Evolutionary conservation across 148 eudicot genomes (phyloP).

Genomic region (Oxyria digyna): DNA sequence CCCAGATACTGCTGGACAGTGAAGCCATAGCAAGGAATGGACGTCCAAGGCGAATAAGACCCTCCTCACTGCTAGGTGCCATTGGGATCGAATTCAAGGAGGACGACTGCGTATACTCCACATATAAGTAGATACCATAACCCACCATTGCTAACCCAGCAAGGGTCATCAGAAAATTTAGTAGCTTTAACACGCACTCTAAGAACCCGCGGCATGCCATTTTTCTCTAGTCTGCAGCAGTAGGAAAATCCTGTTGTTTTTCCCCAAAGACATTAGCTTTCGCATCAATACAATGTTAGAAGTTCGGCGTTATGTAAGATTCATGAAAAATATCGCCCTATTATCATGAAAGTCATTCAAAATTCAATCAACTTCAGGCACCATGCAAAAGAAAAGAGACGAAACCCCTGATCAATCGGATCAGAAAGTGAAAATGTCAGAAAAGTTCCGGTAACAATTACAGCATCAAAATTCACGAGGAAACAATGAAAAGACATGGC

Average conservation of each 20-base stretch:
- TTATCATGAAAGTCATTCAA: not conserved
- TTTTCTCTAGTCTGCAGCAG: conserved; percentile 7
- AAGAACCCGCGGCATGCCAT: conserved; percentile 88
- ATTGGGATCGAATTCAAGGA: conserved; percentile 13
- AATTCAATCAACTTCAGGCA: not conserved
- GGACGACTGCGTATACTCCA: conserved; percentile 41
- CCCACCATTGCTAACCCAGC: conserved; percentile 80
- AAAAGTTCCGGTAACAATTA: not conserved
- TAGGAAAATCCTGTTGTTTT: not conserved
- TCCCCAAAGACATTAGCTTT: not conserved
- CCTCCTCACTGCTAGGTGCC: conserved; percentile 28
- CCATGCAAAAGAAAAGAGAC: not conserved
- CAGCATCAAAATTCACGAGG: not conserved
- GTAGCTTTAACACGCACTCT: conserved; percentile 73
- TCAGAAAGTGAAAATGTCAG: not conserved
- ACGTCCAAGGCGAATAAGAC: conserved; percentile 63
- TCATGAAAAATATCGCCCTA: not conserved
- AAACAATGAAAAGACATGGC: not conserved
- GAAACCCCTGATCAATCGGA: conserved; percentile 2
- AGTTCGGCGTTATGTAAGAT: not conserved
- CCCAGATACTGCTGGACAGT: conserved; percentile 45
- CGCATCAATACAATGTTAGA: not conserved
- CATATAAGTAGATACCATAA: conserved; percentile 86
- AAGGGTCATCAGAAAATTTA: conserved; percentile 69
- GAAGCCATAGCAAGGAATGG: conserved; percentile 66